Evolutionary conservation across 306 rosid genomes (phyloP).

Genomic region (Cyamopsis tetragonoloba): DNA sequence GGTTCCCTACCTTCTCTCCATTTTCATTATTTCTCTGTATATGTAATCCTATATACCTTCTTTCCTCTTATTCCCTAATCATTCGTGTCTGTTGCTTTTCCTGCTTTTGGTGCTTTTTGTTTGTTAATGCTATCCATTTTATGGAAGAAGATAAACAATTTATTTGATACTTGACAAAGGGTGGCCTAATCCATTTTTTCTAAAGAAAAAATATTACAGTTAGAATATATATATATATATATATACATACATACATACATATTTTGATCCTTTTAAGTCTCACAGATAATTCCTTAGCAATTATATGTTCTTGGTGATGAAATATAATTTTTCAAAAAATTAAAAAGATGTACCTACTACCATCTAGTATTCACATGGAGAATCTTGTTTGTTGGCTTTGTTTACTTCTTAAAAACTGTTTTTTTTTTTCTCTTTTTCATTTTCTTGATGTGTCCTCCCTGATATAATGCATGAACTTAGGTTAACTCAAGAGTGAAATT

Average conservation of each 20-base stretch:
- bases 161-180: conserved; percentile 10
- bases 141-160: conserved; percentile 12
- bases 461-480: conserved; percentile 42
- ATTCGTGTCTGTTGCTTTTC: background rate
- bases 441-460: conserved; percentile 21
- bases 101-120: background rate
- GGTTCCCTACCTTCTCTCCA: conserved; percentile 37
- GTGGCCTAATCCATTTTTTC: background rate
- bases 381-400: conserved; percentile 2
- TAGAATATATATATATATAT: background rate
- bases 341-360: background rate
- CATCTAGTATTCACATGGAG: conserved; percentile 6
- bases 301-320: background rate
- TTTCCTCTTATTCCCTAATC: background rate
- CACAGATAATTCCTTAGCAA: background rate
- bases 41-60: background rate
- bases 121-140: background rate
- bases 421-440: conserved; percentile 14
- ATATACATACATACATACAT: too few species aligned
- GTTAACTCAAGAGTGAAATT: conserved; percentile 61
- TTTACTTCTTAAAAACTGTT: background rate
- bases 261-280: too few species aligned
- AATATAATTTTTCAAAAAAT: background rate
- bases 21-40: background rate
- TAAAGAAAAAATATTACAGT: background rate